Evolutionary conservation across 768 basidiomycete species (phyloP), one percentile per base, ranked within the genome.

Genomic region (Russula lepida): DNA sequence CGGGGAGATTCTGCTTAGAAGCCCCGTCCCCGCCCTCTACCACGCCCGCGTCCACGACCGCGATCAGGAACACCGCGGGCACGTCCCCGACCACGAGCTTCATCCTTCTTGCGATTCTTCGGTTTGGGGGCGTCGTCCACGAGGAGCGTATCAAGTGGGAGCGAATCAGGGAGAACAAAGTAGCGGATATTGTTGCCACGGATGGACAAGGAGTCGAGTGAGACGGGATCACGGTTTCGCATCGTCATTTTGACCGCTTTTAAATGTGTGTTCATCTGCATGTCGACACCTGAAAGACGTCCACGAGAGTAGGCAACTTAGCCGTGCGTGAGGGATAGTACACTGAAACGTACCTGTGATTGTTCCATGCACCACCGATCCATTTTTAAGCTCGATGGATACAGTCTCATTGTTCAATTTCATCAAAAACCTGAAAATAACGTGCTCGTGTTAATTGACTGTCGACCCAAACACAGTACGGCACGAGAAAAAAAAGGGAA

Each of bases 381-480:
- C 97, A 69, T 99, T 98, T 77, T 99, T 99, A 68, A 99, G 82
- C 79, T 99, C 95, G 73, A 98, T 84, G 64, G 95, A 92, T 68
- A 98, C 94, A 65, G 95, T 95, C 81, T 99, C 95, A 73, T 98
- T 98, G 82, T 97, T 95, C 77, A 99, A 77, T 81, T 98, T 99
- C 95, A 98, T 99, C 80, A 97, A 83, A 78, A 95, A 98, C 74
- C 92, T 95, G 71, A 25, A 59, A 35, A 51, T 25, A 32, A 21
- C 39, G 21, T 23, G 41, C n/a, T 9, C 32, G 58, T 56, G 59
- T 60, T 54, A 37, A 53, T 32, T 9, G 39, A 48, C 30, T 25
- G 30, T 49, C 21, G 50, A 39, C 12, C 55, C 28, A 28, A 44
- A 51, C 8, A 46, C 7, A 47, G 39, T 3, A 43, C 19, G 46